phyloP scores from a whole-genome alignment of 495 filamentous ascomycete genomes.

The Usnea hakonensis region DNA sequence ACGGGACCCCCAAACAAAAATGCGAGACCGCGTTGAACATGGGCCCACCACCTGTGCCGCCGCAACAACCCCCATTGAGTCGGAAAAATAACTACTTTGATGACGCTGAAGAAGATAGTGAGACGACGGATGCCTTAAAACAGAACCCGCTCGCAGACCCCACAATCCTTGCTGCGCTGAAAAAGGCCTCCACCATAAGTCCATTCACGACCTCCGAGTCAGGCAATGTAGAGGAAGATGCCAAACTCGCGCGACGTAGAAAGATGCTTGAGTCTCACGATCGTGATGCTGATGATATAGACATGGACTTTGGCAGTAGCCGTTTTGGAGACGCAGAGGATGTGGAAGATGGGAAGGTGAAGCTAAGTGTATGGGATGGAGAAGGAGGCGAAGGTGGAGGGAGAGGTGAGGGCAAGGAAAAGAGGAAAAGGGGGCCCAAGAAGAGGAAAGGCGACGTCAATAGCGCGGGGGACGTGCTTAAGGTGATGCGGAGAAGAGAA shows the following conservation, averaged over 20 bases:
- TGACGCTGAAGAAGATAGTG: conserved; percentile 24
- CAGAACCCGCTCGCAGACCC: conserved; percentile 61
- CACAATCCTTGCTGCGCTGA: conserved; percentile 71
- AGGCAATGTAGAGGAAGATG: conserved; percentile 41
- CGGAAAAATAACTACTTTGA: conserved; percentile 53
- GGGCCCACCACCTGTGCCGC: background rate
- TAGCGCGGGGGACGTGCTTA: conserved; percentile 71
- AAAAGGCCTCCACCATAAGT: conserved; percentile 70
- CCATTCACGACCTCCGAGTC: conserved; percentile 37
- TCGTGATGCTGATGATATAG: conserved; percentile 85
- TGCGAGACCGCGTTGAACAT: background rate
- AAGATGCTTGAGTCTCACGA: conserved; percentile 69
- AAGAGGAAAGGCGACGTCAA: conserved; percentile 82
- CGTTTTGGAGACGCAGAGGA: conserved; percentile 77
- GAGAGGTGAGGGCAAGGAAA: conserved; percentile 40
- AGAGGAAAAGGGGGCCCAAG: conserved; percentile 72
- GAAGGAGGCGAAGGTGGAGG: conserved; percentile 48
- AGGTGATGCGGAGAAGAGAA: conserved; percentile 45
- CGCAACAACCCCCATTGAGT: conserved; percentile 4
- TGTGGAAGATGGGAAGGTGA: conserved; percentile 52
- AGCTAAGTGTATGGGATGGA: conserved; percentile 58
- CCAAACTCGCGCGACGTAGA: conserved; percentile 56
- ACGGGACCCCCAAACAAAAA: conserved; percentile 11
- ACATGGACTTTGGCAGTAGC: conserved; percentile 85
- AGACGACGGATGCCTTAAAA: conserved; percentile 40